These are phyloP conservation scores for Claviceps pusilla DNA, from an alignment of 2,329 filamentous ascomycete species.

Conservation along the genomic window DNA sequence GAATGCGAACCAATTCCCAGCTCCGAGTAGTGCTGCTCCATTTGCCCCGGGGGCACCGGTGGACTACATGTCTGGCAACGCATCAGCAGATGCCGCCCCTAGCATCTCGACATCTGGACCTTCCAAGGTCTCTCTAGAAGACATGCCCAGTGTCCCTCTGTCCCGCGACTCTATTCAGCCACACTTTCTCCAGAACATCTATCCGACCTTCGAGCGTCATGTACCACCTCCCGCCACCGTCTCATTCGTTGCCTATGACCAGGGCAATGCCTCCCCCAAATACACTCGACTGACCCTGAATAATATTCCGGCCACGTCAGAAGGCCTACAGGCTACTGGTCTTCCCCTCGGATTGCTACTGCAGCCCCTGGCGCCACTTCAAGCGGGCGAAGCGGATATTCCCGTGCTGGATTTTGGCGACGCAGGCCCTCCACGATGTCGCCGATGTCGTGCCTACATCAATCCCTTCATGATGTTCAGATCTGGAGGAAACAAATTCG, in stretches of 20 bases:
- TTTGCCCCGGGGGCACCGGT: constrained; percentile 14
- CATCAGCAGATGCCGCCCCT: constrained; percentile 16
- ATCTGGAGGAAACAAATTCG: constrained; percentile 85
- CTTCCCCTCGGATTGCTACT: constrained; percentile 77
- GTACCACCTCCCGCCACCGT: constrained; percentile 76
- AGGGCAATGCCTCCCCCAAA: constrained; percentile 92
- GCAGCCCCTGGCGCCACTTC: constrained; percentile 71
- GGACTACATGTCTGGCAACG: constrained; percentile 12
- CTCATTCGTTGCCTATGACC: constrained; percentile 86
- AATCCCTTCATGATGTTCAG: constrained; percentile 99
- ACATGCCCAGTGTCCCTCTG: constrained; percentile 79
- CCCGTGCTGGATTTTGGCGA: constrained; percentile 94
- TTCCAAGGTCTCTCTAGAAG: constrained; percentile 65
- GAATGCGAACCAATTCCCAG: constrained; percentile 43
- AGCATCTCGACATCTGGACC: constrained; percentile 19
- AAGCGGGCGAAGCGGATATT: constrained; percentile 72
- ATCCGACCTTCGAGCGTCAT: constrained; percentile 90
- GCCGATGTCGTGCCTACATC: constrained; percentile 88
- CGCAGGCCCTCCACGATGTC: constrained; percentile 73
- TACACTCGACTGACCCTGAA: constrained; percentile 84
- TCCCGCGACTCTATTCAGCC: constrained; percentile 71
- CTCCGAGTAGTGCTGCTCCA: constrained; percentile 32
- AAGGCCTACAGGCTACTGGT: constrained; percentile 65
- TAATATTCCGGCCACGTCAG: constrained; percentile 71
- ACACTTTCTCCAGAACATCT: constrained; percentile 75